Percentiles rank a stretch among this genome's conserved stretches.
phyloP scores from a whole-genome alignment of 2,329 filamentous ascomycete species.

The Trichoderma sp. region DNA sequence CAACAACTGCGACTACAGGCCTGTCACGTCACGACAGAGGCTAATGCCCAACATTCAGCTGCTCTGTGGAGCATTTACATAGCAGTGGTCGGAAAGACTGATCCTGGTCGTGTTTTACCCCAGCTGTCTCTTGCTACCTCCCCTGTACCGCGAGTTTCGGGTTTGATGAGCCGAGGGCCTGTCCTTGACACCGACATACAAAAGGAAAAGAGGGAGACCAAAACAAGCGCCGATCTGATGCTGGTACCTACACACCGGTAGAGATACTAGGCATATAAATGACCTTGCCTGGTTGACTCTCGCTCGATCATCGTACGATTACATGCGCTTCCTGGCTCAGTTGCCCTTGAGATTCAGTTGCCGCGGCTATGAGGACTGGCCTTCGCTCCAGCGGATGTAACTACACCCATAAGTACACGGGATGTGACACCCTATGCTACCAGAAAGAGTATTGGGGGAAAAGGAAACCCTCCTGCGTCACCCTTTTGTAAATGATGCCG shows the following conservation, averaged over 20 bases:
- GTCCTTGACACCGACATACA: not conserved
- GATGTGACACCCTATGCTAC: not conserved
- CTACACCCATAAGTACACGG: not conserved
- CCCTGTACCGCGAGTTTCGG: not conserved
- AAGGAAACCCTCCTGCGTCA: conserved; percentile 3
- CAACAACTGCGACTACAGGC: not conserved
- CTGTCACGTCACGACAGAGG: not conserved
- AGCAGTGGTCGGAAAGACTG: not conserved
- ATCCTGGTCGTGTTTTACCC: conserved; percentile 11
- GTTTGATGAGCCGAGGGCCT: conserved; percentile 10
- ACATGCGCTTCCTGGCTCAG: not conserved
- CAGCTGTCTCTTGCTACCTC: not conserved
- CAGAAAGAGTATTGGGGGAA: not conserved
- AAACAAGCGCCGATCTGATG: not conserved
- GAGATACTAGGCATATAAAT: not conserved
- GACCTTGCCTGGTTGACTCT: not conserved
- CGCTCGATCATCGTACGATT: not conserved
- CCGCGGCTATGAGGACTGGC: not conserved
- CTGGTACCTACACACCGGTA: not conserved
- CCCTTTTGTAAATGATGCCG: not conserved
- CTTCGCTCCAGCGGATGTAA: not conserved
- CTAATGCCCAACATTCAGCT: conserved; percentile 10
- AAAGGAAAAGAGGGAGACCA: not conserved
- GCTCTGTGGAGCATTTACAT: not conserved
- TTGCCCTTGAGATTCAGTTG: not conserved